A percentile compares a stretch with the other conserved stretches of the same genome.
These are phyloP conservation scores for Eimeria maxima DNA, from an alignment of 169 alveolate genomes.

Conservation along the genomic window DNA sequence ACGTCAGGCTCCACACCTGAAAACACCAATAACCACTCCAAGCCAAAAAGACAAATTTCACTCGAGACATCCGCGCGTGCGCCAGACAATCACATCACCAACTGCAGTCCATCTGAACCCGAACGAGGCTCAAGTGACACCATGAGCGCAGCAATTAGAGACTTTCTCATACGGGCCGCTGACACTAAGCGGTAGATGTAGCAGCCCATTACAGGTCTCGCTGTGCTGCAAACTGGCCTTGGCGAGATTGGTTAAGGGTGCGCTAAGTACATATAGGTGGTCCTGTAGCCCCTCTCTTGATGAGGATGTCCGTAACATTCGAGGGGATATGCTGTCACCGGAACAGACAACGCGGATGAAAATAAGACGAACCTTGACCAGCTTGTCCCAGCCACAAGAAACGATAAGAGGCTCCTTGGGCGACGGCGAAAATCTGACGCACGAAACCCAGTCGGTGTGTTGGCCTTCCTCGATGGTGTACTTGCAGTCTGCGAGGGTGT, in stretches of 20 bases:
- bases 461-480: slow-evolving; percentile 96
- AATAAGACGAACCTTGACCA: slow-evolving; percentile 93
- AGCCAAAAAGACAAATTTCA: neutral
- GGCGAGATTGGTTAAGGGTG: neutral
- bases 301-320: neutral
- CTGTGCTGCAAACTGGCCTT: neutral
- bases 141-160: neutral
- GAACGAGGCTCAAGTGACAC: neutral
- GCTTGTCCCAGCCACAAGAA: slow-evolving; percentile 98
- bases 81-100: neutral
- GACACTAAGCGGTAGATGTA: neutral
- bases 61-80: neutral
- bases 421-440: slow-evolving; percentile 98
- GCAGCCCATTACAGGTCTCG: neutral
- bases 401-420: slow-evolving; percentile 97
- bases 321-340: slow-evolving; percentile 63
- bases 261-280: neutral
- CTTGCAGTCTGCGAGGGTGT: slow-evolving; percentile 98
- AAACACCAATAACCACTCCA: neutral
- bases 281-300: slow-evolving; percentile 52
- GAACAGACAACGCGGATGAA: neutral
- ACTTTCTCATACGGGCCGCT: neutral
- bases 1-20: slow-evolving; percentile 96
- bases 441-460: slow-evolving; percentile 99
- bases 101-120: neutral